Percentiles rank a stretch among this genome's conserved stretches.
phyloP scores from a whole-genome alignment of 2,329 filamentous ascomycete species.

The Coniochaeta sp. region DNA sequence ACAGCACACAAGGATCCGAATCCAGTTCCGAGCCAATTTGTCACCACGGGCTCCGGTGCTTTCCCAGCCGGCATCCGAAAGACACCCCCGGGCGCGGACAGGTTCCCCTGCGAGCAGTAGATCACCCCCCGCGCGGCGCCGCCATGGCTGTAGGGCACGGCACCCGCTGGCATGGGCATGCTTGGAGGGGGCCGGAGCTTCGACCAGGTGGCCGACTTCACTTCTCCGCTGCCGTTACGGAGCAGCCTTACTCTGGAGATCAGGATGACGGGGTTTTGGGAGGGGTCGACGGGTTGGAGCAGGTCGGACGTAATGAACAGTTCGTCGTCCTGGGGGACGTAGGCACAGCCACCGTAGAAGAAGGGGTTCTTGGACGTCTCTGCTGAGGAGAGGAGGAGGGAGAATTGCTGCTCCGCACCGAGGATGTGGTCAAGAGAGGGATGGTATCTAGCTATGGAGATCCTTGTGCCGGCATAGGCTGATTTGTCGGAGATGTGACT shows the following conservation, averaged over 20 bases:
- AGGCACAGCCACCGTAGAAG: conserved; percentile 37
- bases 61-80: conserved; percentile 23
- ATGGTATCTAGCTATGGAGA: conserved; percentile 30
- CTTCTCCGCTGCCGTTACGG: conserved; percentile 15
- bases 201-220: conserved; percentile 27
- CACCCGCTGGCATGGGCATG: conserved; percentile 54
- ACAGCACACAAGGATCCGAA: conserved; percentile 41
- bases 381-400: conserved; percentile 32
- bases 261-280: conserved; percentile 31
- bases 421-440: conserved; percentile 24
- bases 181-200: conserved; percentile 32
- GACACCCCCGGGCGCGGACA: conserved; percentile 25
- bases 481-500: not conserved
- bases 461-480: not conserved
- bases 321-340: conserved; percentile 28
- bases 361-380: conserved; percentile 33
- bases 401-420: conserved; percentile 23
- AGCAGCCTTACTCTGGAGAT: conserved; percentile 33
- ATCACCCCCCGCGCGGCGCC: conserved; percentile 25
- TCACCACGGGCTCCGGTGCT: conserved; percentile 27
- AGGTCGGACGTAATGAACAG: conserved; percentile 38
- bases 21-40: conserved; percentile 32
- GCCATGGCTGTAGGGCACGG: conserved; percentile 37
- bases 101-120: conserved; percentile 17
- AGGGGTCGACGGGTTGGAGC: conserved; percentile 26